A percentile compares a stretch with the other conserved stretches of the same genome.
These are phyloP conservation scores for Lizonia empirigonia DNA, from an alignment of 2,329 filamentous ascomycete species.

Conservation along the genomic window DNA sequence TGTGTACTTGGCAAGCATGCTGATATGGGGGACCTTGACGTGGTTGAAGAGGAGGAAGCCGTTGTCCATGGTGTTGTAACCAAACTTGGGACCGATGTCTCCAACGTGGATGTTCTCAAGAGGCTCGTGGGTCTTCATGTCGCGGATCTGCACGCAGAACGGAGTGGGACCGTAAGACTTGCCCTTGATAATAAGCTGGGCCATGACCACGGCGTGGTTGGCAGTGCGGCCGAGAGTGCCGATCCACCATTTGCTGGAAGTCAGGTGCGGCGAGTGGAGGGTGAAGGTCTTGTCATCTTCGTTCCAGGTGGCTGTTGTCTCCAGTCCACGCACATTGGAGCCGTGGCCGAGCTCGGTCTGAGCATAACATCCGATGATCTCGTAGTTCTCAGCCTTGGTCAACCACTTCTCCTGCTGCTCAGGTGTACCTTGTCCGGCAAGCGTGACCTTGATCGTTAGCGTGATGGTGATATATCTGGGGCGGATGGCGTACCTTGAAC, in stretches of 20 bases:
- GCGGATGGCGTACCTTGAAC: slow-evolving; percentile 61
- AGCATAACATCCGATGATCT: slow-evolving; percentile 79
- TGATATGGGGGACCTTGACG: slow-evolving; percentile 74
- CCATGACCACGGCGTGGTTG: slow-evolving; percentile 79
- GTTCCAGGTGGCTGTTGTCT: slow-evolving; percentile 77
- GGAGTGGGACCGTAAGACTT: slow-evolving; percentile 76
- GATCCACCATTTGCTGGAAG: slow-evolving; percentile 85
- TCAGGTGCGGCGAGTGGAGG: slow-evolving; percentile 74
- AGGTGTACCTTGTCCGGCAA: slow-evolving; percentile 72
- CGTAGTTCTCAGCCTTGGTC: slow-evolving; percentile 69
- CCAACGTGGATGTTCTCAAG: slow-evolving; percentile 67
- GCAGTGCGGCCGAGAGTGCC: slow-evolving; percentile 76
- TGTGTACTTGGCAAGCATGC: slow-evolving; percentile 75
- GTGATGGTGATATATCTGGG: background rate
- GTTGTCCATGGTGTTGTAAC: slow-evolving; percentile 83
- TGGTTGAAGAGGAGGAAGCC: slow-evolving; percentile 79
- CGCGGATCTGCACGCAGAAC: slow-evolving; percentile 74
- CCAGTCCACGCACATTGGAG: slow-evolving; percentile 67
- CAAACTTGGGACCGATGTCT: slow-evolving; percentile 81
- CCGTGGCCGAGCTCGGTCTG: slow-evolving; percentile 83
- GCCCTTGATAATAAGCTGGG: slow-evolving; percentile 72
- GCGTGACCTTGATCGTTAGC: slow-evolving; percentile 60
- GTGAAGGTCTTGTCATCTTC: slow-evolving; percentile 74
- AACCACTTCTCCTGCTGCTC: slow-evolving; percentile 77
- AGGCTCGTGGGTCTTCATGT: slow-evolving; percentile 58